Base-by-base conservation (phyloP, 2,329 filamentous ascomycete genomes). In the Metarhizium brunneum region DNA sequence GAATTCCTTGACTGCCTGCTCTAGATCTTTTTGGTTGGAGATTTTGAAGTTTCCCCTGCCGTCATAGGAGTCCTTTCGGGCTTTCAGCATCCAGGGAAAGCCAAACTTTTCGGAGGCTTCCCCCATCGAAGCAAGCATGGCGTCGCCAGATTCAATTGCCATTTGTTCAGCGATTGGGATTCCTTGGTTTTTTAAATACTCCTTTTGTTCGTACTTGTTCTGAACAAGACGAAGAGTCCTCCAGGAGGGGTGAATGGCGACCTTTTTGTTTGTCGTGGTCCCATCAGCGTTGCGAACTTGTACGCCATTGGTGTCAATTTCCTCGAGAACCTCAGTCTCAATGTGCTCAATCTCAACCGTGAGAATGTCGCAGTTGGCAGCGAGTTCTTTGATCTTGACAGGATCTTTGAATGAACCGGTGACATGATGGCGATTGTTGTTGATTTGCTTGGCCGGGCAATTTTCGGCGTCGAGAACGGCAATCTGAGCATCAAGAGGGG, bases 281-380 rank as follows among this genome's bases (percentile, higher is more conserved):
- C 47, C 56, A 16, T 53, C 54, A 29, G 64, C 69, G 40, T 69
- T 68, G 29, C 65, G 67, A 32, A 72, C 73, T 25, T 84, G 73
- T 4, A 87, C 83, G 38, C 85, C 83, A 54, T 77, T 75, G 16
- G 82, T 81, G 4, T 82, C 83, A 56, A 96, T 84, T 66, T 95
- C 88, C 71, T 96, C 90, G 4, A 96, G 80, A 29, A 94, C 86
- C 54, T 90, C 78, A n/a, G 90, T 94, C 70, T 96, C 84, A 57
- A 96, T 87, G 72, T 96, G 92, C 76, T 97, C 92, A 60, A 96
- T 96, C 72, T 97, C 92, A 14, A 95, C 89, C 0, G 91, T 96
- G 58, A 96, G 76, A 16, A 95, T 83, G 68, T 95, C 89, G 63
- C 85, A 90, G 38, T 78, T 73, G 43, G 80, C 73, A 2, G 92